Conservation (phyloP, 805 yeast genomes). For the Yarrowia sp. region DNA sequence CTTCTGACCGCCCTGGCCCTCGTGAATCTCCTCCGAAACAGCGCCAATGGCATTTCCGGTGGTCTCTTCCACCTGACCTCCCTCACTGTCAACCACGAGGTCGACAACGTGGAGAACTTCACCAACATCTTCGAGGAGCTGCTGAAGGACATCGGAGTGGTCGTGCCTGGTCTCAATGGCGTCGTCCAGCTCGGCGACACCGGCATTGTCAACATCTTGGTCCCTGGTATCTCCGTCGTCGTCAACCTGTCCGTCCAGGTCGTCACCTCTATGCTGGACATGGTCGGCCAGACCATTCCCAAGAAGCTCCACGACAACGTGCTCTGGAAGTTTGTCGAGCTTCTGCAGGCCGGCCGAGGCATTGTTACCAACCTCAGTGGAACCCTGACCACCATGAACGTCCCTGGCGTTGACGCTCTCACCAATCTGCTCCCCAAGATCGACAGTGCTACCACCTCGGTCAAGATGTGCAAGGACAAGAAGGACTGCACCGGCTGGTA, state of each 20-base stretch:
- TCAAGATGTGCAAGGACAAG: not conserved
- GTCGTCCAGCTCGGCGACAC: not conserved
- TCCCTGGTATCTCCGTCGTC: too few relatives aligned
- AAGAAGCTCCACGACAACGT: not conserved
- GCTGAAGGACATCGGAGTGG: too few relatives aligned
- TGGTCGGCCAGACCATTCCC: not conserved
- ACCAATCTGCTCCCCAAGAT: not conserved
- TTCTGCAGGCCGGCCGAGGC: not conserved
- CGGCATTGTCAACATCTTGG: too few relatives aligned
- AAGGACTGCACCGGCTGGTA: conserved; percentile 18
- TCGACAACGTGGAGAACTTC: too few relatives aligned
- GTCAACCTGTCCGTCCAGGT: not conserved
- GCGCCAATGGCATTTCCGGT: too few relatives aligned
- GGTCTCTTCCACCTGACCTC: too few relatives aligned
- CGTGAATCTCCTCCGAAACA: too few relatives aligned
- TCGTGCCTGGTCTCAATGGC: not conserved
- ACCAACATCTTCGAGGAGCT: too few relatives aligned
- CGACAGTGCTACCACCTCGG: not conserved
- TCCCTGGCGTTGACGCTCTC: too few relatives aligned
- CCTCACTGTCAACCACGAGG: too few relatives aligned
- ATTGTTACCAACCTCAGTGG: not conserved
- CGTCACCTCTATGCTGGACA: not conserved
- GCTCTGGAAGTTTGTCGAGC: not conserved
- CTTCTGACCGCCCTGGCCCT: too few relatives aligned
- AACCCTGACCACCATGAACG: too few relatives aligned